Conservation (phyloP, 2,329 filamentous ascomycete species). For the Aspergillus sp. region DNA sequence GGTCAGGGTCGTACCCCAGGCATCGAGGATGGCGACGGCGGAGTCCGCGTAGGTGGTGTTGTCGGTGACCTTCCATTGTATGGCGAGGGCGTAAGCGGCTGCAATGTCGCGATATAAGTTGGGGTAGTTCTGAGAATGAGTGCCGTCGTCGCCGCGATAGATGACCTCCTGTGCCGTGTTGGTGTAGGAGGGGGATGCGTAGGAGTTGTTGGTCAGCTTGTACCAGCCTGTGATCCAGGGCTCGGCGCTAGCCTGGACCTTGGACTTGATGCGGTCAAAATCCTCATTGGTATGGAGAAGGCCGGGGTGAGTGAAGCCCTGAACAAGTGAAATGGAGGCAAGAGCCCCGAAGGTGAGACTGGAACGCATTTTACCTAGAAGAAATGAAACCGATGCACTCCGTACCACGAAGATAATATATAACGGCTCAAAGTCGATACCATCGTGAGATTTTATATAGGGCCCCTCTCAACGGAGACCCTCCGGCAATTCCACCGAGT, state of each 20-base stretch:
- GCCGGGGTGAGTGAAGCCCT: conserved; percentile 20
- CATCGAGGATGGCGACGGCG: conserved; percentile 38
- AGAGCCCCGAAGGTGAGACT: neutral
- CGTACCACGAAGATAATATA: too few species aligned
- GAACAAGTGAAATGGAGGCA: neutral
- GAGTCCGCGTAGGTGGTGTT: conserved; percentile 39
- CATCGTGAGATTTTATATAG: neutral
- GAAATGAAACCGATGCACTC: too few species aligned
- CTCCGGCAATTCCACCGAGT: neutral
- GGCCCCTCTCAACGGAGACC: neutral
- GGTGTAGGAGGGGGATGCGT: conserved; percentile 30
- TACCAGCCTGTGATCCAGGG: conserved; percentile 39
- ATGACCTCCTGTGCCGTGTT: conserved; percentile 30
- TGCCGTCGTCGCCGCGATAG: conserved; percentile 34
- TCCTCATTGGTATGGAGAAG: conserved; percentile 38
- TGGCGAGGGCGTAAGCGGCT: conserved; percentile 40
- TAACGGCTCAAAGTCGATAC: too few species aligned
- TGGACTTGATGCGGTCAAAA: conserved; percentile 42
- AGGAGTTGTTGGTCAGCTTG: conserved; percentile 29
- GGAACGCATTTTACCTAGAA: neutral
- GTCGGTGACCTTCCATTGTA: conserved; percentile 44
- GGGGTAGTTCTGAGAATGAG: conserved; percentile 34
- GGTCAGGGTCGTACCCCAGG: conserved; percentile 38
- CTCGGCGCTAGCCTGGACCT: conserved; percentile 32
- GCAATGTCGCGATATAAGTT: conserved; percentile 35